These are phyloP conservation scores for Pyrenochaeta sp. DNA, from an alignment of 2,329 filamentous ascomycete genomes.

Conservation along the genomic window DNA sequence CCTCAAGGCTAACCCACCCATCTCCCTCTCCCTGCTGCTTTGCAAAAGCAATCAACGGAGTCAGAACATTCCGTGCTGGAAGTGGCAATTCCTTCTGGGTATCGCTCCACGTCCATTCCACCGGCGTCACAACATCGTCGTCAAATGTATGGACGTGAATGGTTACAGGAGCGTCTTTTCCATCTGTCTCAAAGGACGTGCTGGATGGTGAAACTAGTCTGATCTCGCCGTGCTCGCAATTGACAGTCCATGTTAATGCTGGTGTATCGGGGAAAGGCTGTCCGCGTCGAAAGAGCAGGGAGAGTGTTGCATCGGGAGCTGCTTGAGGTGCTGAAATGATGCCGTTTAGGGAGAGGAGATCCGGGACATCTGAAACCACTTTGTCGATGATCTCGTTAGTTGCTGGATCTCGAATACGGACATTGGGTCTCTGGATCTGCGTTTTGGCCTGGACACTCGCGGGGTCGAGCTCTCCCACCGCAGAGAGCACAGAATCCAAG, in stretches of 20 bases:
- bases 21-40: constrained; percentile 25
- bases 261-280: constrained; percentile 22
- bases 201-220: constrained; percentile 31
- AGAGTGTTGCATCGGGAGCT: constrained; percentile 14
- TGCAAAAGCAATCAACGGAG: constrained; percentile 28
- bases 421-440: constrained; percentile 19
- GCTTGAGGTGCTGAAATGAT: constrained; percentile 3
- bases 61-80: constrained; percentile 24
- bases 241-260: constrained; percentile 20
- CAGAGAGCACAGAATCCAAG: constrained; percentile 27
- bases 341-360: constrained; percentile 53
- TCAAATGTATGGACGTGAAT: constrained; percentile 61
- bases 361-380: constrained; percentile 53
- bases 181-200: constrained; percentile 21
- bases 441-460: constrained; percentile 13
- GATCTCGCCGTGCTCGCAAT: constrained; percentile 26
- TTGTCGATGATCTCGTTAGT: constrained; percentile 4
- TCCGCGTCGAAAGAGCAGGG: constrained; percentile 19
- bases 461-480: constrained; percentile 23
- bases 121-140: constrained; percentile 54
- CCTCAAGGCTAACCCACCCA: constrained; percentile 36
- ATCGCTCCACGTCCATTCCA: constrained; percentile 54
- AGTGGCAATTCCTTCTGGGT: constrained; percentile 38
- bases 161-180: constrained; percentile 44
- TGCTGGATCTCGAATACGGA: constrained; percentile 36